These are phyloP conservation scores for Coix lacrymajobi DNA, from an alignment of 176 grass and related monocot species.

Conservation along the genomic window DNA sequence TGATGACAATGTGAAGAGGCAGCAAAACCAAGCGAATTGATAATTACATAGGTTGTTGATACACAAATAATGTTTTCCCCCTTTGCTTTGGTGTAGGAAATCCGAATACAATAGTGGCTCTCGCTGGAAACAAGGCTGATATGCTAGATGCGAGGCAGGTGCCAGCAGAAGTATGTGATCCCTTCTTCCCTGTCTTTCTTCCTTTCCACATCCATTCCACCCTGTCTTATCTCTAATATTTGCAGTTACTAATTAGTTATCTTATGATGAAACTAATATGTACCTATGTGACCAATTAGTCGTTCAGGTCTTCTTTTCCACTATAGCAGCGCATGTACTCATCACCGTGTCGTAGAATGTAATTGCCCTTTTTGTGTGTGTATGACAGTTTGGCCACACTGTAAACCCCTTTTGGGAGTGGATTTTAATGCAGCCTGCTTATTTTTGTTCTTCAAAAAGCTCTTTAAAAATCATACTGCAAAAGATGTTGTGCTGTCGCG, in stretches of 20 bases:
- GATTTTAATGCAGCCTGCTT: background rate
- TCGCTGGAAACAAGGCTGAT: conserved; percentile 96
- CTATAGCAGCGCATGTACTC: background rate
- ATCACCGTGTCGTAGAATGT: background rate
- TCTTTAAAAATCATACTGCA: background rate
- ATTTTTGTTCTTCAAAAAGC: background rate
- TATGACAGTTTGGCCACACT: background rate
- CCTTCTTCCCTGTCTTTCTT: background rate
- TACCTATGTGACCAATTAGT: background rate
- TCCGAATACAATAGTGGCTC: conserved; percentile 69
- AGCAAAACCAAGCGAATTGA: background rate
- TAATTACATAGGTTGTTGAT: conserved; percentile 14
- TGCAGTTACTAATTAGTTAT: conserved; percentile 5
- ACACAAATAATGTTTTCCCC: background rate
- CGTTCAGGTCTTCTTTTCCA: background rate
- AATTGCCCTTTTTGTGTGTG: background rate
- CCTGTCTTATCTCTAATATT: background rate
- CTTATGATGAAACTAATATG: conserved; percentile 5
- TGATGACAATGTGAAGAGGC: background rate
- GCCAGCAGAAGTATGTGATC: conserved; percentile 48
- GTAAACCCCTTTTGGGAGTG: background rate
- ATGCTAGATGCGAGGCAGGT: conserved; percentile 83
- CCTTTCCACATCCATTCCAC: background rate
- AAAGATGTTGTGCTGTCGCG: background rate
- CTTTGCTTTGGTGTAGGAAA: conserved; percentile 56